A percentile compares a stretch with the other conserved stretches of the same genome.
Conservation (phyloP, 352 stramenopile species). For the Phytophthora melonis region DNA sequence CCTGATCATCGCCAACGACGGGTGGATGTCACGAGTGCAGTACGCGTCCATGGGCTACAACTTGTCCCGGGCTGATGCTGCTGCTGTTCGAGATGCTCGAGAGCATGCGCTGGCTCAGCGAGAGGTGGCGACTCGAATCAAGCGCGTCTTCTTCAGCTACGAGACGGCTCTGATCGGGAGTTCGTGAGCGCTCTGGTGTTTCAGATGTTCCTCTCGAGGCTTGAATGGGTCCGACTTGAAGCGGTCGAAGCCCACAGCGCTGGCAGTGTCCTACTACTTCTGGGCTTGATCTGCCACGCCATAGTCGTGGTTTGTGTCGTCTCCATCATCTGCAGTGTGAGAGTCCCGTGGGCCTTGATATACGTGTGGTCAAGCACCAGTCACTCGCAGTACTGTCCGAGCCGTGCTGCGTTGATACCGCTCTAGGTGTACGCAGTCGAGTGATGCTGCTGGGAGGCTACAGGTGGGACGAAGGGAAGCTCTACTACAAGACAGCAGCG, state of each 20-base stretch:
- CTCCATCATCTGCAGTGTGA: slow-evolving; percentile 12
- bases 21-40: slow-evolving; percentile 8
- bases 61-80: slow-evolving; percentile 8
- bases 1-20: slow-evolving; percentile 20
- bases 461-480: slow-evolving; percentile 12
- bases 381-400: slow-evolving; percentile 22
- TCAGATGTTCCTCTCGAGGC: slow-evolving; percentile 12
- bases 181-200: slow-evolving; percentile 13
- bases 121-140: slow-evolving; percentile 1
- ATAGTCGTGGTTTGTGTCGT: slow-evolving; percentile 27
- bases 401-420: slow-evolving; percentile 25
- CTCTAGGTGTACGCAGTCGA: slow-evolving; percentile 21
- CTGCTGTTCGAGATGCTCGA: slow-evolving; percentile 24
- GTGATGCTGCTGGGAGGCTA: slow-evolving; percentile 24
- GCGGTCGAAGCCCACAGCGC: slow-evolving; percentile 13
- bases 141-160: slow-evolving; percentile 22
- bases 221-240: slow-evolving; percentile 30
- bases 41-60: slow-evolving; percentile 22
- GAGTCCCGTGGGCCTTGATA: slow-evolving; percentile 2
- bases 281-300: slow-evolving; percentile 29
- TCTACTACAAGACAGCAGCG: slow-evolving; percentile 20
- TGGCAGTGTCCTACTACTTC: slow-evolving; percentile 27
- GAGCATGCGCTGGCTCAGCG: slow-evolving; percentile 3
- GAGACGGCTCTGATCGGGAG: slow-evolving; percentile 22
- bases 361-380: slow-evolving; percentile 24